phyloP scores from a whole-genome alignment of 1,284 basidiomycete species.

The Naganishia sp. region DNA sequence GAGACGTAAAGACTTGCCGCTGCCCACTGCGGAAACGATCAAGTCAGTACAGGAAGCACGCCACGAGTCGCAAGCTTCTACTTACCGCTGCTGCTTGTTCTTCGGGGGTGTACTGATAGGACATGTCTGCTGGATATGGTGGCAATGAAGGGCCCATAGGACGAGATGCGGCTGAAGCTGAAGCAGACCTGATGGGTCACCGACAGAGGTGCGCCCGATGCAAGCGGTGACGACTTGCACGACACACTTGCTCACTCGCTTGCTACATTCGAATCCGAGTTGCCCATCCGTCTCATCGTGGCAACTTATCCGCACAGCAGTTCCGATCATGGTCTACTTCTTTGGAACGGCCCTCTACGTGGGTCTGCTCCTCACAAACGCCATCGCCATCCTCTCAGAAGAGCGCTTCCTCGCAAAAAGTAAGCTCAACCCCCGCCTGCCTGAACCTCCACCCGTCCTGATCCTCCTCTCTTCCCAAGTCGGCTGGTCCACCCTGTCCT shows the following conservation, averaged over 20 bases:
- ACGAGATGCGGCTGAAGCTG: background rate
- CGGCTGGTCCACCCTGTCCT: conserved; percentile 79
- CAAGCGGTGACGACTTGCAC: background rate
- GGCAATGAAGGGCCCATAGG: background rate
- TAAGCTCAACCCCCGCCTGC: conserved; percentile 57
- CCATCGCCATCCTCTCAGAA: conserved; percentile 89
- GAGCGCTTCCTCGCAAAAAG: conserved; percentile 91
- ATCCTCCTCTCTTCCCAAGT: conserved; percentile 59
- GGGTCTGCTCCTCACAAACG: conserved; percentile 79
- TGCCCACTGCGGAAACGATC: conserved; percentile 41
- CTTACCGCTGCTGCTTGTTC: conserved; percentile 48
- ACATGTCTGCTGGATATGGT: background rate
- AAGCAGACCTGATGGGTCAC: background rate
- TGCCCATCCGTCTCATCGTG: background rate
- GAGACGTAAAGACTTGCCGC: conserved; percentile 39
- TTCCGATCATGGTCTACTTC: conserved; percentile 31
- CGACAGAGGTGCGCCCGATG: conserved; percentile 6
- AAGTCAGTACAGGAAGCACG: background rate
- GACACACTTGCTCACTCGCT: background rate
- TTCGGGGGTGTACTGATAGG: conserved; percentile 37
- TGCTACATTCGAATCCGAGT: too few species aligned
- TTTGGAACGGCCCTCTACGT: conserved; percentile 47
- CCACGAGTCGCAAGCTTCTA: conserved; percentile 2
- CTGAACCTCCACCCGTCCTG: background rate
- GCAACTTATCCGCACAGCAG: too few species aligned